phyloP scores from a whole-genome alignment of 495 filamentous ascomycete genomes.

The Echria macrotheca region DNA sequence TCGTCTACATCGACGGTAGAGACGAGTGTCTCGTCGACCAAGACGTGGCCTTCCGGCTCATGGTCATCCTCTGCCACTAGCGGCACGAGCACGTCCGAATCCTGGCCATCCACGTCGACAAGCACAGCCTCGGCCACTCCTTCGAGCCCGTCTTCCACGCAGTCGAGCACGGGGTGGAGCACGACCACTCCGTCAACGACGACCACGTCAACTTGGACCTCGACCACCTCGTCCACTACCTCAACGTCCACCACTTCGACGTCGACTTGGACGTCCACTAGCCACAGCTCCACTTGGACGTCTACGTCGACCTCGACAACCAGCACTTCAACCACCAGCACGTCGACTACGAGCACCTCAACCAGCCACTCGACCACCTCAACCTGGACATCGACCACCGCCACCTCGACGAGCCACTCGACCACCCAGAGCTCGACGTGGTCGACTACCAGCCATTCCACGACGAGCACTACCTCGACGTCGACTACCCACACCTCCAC shows the following conservation, averaged over 20 bases:
- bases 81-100: not conserved
- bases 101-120: not conserved
- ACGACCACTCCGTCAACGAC: not conserved
- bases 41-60: not conserved
- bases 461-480: not conserved
- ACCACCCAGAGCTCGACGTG: no score
- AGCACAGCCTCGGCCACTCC: not conserved
- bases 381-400: not conserved
- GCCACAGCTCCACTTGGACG: not conserved
- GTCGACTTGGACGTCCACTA: not conserved
- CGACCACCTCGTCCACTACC: not conserved
- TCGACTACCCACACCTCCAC: conserved; percentile 1
- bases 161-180: not conserved
- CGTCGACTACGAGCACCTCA: conserved; percentile 2
- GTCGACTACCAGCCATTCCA: not conserved
- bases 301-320: not conserved
- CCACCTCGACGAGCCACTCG: not conserved
- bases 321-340: conserved; percentile 5
- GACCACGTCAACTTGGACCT: not conserved
- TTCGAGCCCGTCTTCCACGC: not conserved
- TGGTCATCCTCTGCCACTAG: not conserved
- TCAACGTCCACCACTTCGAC: conserved; percentile 6
- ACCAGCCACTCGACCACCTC: not conserved
- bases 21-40: not conserved
- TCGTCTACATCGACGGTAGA: not conserved